These are phyloP conservation scores for Micractinium sp. DNA, from an alignment of 139 green algal species.

Conservation along the genomic window DNA sequence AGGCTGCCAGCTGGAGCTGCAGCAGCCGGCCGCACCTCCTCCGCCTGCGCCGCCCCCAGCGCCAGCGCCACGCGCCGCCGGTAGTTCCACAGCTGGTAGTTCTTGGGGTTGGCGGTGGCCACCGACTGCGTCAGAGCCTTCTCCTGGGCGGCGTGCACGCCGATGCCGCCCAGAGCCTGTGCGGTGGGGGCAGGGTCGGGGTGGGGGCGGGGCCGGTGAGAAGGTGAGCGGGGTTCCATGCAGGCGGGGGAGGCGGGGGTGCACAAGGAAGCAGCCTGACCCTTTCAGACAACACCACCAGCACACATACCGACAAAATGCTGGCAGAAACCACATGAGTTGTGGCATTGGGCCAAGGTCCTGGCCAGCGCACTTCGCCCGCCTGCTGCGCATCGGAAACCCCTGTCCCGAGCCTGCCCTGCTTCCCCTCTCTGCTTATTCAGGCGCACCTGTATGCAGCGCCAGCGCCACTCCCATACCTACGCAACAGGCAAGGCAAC, in stretches of 20 bases:
- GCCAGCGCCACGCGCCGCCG: constrained; percentile 61
- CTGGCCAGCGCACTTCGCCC: not conserved
- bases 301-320: too few relatives aligned
- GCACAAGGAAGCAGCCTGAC: not conserved
- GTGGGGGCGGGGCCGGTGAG: not conserved
- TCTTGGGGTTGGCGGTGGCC: constrained; percentile 73
- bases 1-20: not conserved
- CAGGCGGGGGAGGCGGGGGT: not conserved
- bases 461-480: constrained; percentile 75
- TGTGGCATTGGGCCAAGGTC: not conserved
- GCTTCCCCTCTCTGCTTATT: not conserved
- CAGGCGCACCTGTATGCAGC: constrained; percentile 39
- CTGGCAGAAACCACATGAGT: too few relatives aligned
- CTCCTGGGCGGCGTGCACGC: constrained; percentile 30
- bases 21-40: constrained; percentile 45
- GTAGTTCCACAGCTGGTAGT: constrained; percentile 97
- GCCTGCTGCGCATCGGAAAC: too few relatives aligned
- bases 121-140: constrained; percentile 42
- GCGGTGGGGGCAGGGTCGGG: not conserved
- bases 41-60: constrained; percentile 42
- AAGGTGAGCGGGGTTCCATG: not conserved
- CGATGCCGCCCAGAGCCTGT: constrained; percentile 45
- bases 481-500: not conserved
- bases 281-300: too few relatives aligned
- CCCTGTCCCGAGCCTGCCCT: not conserved